phyloP scores from a whole-genome alignment of 768 basidiomycete species.

The Mycena sanguinolenta region DNA sequence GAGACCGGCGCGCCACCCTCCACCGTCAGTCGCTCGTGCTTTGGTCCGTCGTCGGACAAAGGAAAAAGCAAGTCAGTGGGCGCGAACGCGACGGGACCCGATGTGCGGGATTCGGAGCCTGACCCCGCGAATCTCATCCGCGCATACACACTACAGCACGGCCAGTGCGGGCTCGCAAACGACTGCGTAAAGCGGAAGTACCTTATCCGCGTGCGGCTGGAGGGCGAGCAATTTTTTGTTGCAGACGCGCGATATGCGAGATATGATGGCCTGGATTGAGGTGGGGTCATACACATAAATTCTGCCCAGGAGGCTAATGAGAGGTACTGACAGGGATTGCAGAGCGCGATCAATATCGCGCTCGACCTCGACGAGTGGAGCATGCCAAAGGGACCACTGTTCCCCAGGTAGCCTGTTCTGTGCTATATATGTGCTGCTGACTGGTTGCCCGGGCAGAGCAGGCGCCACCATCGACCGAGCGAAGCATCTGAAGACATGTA shows the following conservation, averaged over 20 bases:
- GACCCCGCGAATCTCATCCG: slow-evolving; percentile 69
- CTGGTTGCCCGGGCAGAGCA: slow-evolving; percentile 24
- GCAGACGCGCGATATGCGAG: slow-evolving; percentile 86
- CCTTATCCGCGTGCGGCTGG: slow-evolving; percentile 91
- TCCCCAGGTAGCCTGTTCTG: slow-evolving; percentile 73
- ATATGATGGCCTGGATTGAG: slow-evolving; percentile 97
- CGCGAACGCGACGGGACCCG: slow-evolving; percentile 33
- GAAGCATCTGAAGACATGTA: neutral
- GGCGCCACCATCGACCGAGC: slow-evolving; percentile 22
- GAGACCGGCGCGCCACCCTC: slow-evolving; percentile 27
- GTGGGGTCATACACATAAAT: slow-evolving; percentile 53
- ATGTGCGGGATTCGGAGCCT: slow-evolving; percentile 58
- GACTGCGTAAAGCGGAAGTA: slow-evolving; percentile 96
- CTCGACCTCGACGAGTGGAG: slow-evolving; percentile 91
- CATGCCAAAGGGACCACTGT: slow-evolving; percentile 92
- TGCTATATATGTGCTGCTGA: slow-evolving; percentile 9
- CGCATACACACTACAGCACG: slow-evolving; percentile 86
- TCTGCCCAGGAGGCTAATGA: slow-evolving; percentile 9
- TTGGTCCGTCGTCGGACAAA: slow-evolving; percentile 46
- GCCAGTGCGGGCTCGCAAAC: slow-evolving; percentile 94
- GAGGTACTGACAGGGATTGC: slow-evolving; percentile 70
- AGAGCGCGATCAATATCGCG: slow-evolving; percentile 92
- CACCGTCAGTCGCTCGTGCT: slow-evolving; percentile 51
- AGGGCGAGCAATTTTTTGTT: slow-evolving; percentile 98
- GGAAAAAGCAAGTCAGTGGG: slow-evolving; percentile 28